A percentile compares a stretch with the other conserved stretches of the same genome.
Conservation (phyloP, 2,329 filamentous ascomycete genomes). For the Ophioceras dolichostomum region DNA sequence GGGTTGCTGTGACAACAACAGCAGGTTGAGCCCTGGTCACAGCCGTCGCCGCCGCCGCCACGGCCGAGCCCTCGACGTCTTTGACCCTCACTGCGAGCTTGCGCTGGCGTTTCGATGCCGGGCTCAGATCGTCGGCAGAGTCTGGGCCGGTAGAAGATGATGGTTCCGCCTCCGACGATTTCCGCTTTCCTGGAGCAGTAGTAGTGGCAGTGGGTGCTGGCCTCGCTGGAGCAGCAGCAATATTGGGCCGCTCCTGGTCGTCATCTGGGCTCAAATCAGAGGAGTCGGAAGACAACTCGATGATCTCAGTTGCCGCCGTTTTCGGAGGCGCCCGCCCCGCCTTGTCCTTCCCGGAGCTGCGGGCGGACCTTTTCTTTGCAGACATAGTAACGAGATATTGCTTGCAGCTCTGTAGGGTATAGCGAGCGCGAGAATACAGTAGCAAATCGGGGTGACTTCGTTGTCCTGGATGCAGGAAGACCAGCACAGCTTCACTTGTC, state of each 20-base stretch:
- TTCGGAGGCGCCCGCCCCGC: not conserved
- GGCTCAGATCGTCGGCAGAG: not conserved
- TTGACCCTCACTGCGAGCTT: constrained; percentile 8
- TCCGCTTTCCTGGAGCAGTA: not conserved
- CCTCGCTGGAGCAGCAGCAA: not conserved
- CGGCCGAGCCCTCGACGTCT: not conserved
- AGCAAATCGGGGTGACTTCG: no score
- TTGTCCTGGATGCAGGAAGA: no score
- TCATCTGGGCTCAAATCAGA: not conserved
- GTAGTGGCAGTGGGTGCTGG: not conserved
- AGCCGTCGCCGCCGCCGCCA: not conserved
- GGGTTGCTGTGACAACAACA: not conserved
- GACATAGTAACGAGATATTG: not conserved
- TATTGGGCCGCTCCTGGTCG: not conserved
- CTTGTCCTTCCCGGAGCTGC: not conserved
- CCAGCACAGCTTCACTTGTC: not conserved
- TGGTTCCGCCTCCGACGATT: not conserved
- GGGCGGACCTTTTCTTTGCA: not conserved
- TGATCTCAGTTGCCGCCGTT: not conserved
- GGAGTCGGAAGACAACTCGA: constrained; percentile 1
- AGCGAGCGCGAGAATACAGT: not conserved
- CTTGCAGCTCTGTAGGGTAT: not conserved
- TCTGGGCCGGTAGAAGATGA: not conserved
- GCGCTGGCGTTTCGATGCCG: constrained; percentile 6
- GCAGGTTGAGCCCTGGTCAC: not conserved